Evolutionary conservation across 495 filamentous ascomycete genomes (phyloP).

Genomic region (Talaromyces stipitatus): DNA sequence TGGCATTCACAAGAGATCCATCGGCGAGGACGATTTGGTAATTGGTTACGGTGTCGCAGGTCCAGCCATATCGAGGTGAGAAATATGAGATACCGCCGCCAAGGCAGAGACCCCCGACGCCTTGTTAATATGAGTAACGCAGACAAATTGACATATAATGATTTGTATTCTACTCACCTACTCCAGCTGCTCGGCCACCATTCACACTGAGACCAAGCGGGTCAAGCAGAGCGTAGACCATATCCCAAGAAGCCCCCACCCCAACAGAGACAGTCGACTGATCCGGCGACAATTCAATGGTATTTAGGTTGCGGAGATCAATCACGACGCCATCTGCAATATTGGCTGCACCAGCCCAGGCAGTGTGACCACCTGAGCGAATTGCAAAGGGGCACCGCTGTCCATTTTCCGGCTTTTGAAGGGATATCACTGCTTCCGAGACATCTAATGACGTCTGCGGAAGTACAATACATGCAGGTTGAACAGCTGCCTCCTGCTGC

Average conservation of each 20-base stretch:
- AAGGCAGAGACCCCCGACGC: constrained; percentile 10
- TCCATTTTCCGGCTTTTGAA: background rate
- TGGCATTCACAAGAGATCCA: constrained; percentile 24
- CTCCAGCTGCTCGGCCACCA: constrained; percentile 39
- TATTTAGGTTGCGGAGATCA: constrained; percentile 39
- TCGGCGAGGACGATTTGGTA: constrained; percentile 28
- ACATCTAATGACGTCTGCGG: constrained; percentile 16
- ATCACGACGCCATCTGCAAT: constrained; percentile 46
- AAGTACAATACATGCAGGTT: constrained; percentile 18
- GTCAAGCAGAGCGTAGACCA: constrained; percentile 40
- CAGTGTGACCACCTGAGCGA: constrained; percentile 33
- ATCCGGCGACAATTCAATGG: constrained; percentile 27
- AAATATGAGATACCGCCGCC: constrained; percentile 26
- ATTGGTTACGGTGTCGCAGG: constrained; percentile 24
- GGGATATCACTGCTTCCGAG: constrained; percentile 6
- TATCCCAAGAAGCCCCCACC: constrained; percentile 42
- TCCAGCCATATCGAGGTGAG: constrained; percentile 21
- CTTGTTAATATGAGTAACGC: constrained; percentile 7
- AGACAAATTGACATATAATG: constrained; percentile 7
- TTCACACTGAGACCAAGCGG: constrained; percentile 34
- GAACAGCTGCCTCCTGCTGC: constrained; percentile 15
- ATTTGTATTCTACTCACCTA: constrained; percentile 45
- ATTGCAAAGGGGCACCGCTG: constrained; percentile 17
- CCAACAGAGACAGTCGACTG: constrained; percentile 33
- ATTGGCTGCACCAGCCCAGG: constrained; percentile 44